A percentile compares a stretch with the other conserved stretches of the same genome.
phyloP scores from a whole-genome alignment of 202 grass and related monocot genomes.

The Carex sylvatica region DNA sequence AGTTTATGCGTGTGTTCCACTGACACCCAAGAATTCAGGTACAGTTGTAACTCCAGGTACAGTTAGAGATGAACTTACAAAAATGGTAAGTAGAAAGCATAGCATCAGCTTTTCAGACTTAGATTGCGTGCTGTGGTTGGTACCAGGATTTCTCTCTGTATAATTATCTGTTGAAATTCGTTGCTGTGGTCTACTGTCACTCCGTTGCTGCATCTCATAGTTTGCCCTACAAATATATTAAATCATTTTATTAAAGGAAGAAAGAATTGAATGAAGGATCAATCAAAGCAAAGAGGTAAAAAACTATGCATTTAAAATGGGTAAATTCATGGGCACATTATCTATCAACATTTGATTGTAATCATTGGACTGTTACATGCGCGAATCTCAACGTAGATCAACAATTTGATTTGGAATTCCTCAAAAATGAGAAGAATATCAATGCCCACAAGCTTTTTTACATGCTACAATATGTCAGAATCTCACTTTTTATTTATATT shows the following conservation, averaged over 20 bases:
- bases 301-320: too few relatives aligned
- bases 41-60: background rate
- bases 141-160: conserved; percentile 13
- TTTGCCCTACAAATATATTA: conserved; percentile 31
- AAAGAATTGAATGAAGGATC: background rate
- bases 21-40: background rate
- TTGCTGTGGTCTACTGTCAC: conserved; percentile 16
- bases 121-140: conserved; percentile 27
- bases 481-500: too few relatives aligned
- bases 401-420: too few relatives aligned
- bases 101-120: conserved; percentile 37
- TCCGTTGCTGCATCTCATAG: conserved; percentile 33
- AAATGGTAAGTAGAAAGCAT: conserved; percentile 53
- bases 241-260: background rate
- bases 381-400: too few relatives aligned
- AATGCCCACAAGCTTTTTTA: too few relatives aligned
- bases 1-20: background rate
- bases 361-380: too few relatives aligned
- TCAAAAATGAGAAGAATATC: too few relatives aligned
- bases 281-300: too few relatives aligned
- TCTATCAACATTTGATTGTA: too few relatives aligned
- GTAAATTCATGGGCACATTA: too few relatives aligned
- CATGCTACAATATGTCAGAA: too few relatives aligned
- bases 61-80: conserved; percentile 34
- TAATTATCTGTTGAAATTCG: conserved; percentile 38